phyloP scores from a whole-genome alignment of 2,329 filamentous ascomycete species.

The Venturia oleaginea region DNA sequence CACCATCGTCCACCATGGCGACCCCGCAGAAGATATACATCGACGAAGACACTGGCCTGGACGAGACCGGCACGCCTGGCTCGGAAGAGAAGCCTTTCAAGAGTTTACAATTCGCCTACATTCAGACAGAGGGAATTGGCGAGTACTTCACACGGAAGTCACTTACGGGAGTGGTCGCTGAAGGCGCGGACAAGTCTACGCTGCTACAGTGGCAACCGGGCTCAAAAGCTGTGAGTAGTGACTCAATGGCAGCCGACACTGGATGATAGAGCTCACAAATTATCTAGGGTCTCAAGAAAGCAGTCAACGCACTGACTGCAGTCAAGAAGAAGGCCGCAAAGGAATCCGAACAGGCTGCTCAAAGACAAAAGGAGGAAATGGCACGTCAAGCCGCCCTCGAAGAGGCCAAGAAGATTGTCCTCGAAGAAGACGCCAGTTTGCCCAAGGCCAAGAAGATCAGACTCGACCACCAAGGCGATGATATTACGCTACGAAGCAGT shows the following conservation, averaged over 20 bases:
- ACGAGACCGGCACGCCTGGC: conserved; percentile 57
- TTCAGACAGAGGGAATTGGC: conserved; percentile 55
- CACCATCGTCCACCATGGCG: conserved; percentile 6
- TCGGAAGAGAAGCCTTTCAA: conserved; percentile 71
- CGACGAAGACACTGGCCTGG: conserved; percentile 69
- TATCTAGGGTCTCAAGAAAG: conserved; percentile 64
- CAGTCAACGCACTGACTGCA: conserved; percentile 60
- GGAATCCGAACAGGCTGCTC: conserved; percentile 61
- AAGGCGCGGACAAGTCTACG: conserved; percentile 51
- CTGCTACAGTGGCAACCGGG: conserved; percentile 69
- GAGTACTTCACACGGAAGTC: conserved; percentile 59
- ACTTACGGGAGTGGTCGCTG: conserved; percentile 27
- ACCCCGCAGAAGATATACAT: conserved; percentile 49
- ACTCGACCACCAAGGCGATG: conserved; percentile 60
- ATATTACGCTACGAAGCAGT: conserved; percentile 41
- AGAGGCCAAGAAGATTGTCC: conserved; percentile 69
- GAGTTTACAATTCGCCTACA: conserved; percentile 66
- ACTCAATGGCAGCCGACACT: background rate
- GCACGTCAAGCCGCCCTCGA: conserved; percentile 65
- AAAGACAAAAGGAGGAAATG: conserved; percentile 63
- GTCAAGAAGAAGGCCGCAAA: conserved; percentile 80
- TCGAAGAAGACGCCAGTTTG: conserved; percentile 61
- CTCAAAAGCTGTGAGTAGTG: conserved; percentile 51
- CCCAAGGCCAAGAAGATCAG: conserved; percentile 67
- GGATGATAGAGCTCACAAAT: background rate